These are phyloP conservation scores for Nicotiana tabacum DNA, from an alignment of 257 asterid species.

Conservation along the genomic window DNA sequence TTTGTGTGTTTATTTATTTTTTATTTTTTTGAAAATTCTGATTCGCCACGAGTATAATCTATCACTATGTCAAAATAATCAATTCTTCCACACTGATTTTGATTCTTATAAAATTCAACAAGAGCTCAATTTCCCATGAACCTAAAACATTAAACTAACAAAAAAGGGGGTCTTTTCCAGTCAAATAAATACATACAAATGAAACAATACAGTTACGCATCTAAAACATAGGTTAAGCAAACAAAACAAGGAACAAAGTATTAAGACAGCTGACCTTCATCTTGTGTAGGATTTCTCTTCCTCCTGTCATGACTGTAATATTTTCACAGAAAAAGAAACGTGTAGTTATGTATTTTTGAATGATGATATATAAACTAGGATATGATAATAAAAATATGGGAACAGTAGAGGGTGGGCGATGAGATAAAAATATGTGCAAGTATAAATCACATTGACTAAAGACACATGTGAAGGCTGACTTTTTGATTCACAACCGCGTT, in stretches of 20 bases:
- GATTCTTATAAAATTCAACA: neutral
- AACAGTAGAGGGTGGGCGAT: neutral
- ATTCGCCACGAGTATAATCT: neutral
- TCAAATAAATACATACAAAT: neutral
- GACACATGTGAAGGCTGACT: slow-evolving; percentile 6
- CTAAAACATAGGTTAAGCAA: neutral
- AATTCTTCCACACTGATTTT: neutral
- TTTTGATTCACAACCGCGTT: slow-evolving; percentile 10
- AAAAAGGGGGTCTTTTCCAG: neutral
- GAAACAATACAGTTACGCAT: neutral
- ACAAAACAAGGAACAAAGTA: neutral
- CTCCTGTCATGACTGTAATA: slow-evolving; percentile 46
- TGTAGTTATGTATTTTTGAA: neutral
- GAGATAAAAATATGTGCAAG: neutral
- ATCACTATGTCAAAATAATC: neutral
- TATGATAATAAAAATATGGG: neutral
- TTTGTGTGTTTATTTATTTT: too few species aligned
- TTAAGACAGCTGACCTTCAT: slow-evolving; percentile 50
- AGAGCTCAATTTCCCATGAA: neutral
- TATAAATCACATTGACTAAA: neutral
- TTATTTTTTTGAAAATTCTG: too few species aligned
- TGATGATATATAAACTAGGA: neutral
- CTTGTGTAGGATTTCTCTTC: slow-evolving; percentile 70
- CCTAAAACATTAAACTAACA: neutral
- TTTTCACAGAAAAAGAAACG: neutral